Evolutionary conservation across 2,329 filamentous ascomycete genomes (phyloP), one percentile per base, ranked within the genome.

Genomic region (Phialophora tarda): DNA sequence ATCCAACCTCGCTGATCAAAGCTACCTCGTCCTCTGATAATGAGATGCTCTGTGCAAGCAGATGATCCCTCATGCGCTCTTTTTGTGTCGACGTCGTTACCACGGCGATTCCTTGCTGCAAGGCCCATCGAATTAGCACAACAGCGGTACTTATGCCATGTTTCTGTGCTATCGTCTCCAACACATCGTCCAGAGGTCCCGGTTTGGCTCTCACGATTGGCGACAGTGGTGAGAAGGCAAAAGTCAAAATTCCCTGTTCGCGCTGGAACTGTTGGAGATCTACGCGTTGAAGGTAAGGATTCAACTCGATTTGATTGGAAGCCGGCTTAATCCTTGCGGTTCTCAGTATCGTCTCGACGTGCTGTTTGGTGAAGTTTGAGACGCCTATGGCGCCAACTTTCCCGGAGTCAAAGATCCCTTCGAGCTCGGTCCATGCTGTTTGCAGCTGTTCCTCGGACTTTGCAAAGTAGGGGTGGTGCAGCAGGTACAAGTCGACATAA

Each of bases 401-500:
- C 17, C 78, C 79, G 12, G 74, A 77, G 10, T 75, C 61, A 24
- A 80, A 64, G 7, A 79, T 70, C 55, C 77, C 77, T 62, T 82
- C 81, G 78, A 83, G 80, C 21, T 82, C 82, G 71, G 79, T 82
- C 74, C 82, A 85, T 3, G 83, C 65, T 59, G 32, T 72, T 66
- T 76, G 75, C 81, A 10, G 83, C 82, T 64, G 84, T 79, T 51
- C 78, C 65, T 14, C 81, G 75, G 28, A 78, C 75, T 44, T 82
- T 80, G 51, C 80, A 77, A 64, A 81, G 84, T 86, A 2, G 83
- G 79, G 85, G 82, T 83, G 91, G 78, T 90, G 88, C 73, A 92
- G 89, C 64, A 91, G 81, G 76, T 85, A 91, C 12, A 91, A 80
- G 74, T 91, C 89, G 65, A 91, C 81, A 75, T 91, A 91, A 65